phyloP scores from a whole-genome alignment of 2,329 filamentous ascomycete genomes.

The Claviceps sp. region DNA sequence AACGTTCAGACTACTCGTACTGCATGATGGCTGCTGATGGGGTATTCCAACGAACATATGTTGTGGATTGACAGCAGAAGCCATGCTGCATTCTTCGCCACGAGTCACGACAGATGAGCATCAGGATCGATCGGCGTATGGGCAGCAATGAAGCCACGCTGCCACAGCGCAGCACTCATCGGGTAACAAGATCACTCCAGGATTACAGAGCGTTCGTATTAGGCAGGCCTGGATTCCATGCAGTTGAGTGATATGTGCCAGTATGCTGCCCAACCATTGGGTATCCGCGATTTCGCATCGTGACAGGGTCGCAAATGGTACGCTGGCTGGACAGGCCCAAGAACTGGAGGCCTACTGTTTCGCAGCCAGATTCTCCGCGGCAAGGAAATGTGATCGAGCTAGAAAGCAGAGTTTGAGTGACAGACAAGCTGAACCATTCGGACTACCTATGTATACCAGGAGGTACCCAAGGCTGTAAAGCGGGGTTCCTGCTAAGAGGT shows the following conservation, averaged over 20 bases:
- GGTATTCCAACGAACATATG: too few relatives aligned
- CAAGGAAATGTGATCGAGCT: neutral
- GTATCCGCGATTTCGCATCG: constrained; percentile 4
- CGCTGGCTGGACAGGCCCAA: constrained; percentile 1
- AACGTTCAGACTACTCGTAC: neutral
- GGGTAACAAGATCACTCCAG: neutral
- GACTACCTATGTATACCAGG: too few relatives aligned
- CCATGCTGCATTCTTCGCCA: neutral
- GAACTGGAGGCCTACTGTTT: constrained; percentile 1
- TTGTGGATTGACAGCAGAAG: neutral
- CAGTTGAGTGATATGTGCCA: constrained; percentile 1
- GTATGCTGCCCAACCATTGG: constrained; percentile 6
- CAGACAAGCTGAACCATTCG: neutral
- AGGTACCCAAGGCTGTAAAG: too few relatives aligned
- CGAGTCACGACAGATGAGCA: neutral
- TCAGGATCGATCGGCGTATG: neutral
- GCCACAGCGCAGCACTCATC: neutral
- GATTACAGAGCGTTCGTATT: neutral
- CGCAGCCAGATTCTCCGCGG: neutral
- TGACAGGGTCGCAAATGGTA: constrained; percentile 5
- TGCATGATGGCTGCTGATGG: too few relatives aligned
- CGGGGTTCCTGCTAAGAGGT: too few relatives aligned
- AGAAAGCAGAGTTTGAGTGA: neutral
- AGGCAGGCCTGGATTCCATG: neutral
- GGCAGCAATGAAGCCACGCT: neutral